Percentiles rank a stretch among this genome's conserved stretches.
Evolutionary conservation across 305 asterid genomes (phyloP).

Genomic region (Solanum hybrid): DNA sequence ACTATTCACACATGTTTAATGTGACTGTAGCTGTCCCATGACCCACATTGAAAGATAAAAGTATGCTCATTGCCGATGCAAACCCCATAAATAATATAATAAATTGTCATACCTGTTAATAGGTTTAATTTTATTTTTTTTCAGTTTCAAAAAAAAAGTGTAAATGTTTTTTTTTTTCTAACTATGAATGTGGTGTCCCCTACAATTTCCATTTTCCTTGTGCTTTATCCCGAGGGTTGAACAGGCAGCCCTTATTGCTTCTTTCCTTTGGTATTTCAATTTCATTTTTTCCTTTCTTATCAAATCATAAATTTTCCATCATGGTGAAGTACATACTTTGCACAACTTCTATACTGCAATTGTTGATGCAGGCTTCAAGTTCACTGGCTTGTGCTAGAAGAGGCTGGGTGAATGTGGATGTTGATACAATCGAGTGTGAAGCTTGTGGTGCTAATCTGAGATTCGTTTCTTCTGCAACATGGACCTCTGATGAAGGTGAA

Average conservation of each 20-base stretch:
- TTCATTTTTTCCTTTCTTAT: neutral
- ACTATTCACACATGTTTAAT: neutral
- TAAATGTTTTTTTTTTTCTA: neutral
- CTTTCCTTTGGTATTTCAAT: neutral
- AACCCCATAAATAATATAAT: neutral
- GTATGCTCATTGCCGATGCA: neutral
- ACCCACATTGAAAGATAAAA: neutral
- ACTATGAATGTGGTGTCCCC: neutral
- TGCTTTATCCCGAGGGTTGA: neutral
- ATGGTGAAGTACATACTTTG: neutral
- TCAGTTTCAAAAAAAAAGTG: neutral
- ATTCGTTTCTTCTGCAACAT: slow-evolving; percentile 45
- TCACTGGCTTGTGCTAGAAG: slow-evolving; percentile 95
- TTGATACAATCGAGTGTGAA: slow-evolving; percentile 87
- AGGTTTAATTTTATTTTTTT: neutral
- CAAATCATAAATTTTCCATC: neutral
- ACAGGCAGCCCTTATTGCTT: neutral
- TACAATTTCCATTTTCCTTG: neutral
- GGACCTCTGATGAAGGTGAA: slow-evolving; percentile 86
- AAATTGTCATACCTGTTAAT: neutral
- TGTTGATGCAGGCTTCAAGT: slow-evolving; percentile 63
- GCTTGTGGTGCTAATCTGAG: slow-evolving; percentile 76
- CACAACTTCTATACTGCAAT: slow-evolving; percentile 5
- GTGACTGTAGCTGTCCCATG: neutral
- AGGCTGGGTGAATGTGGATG: slow-evolving; percentile 95